Percentiles rank a stretch among this genome's conserved stretches.
These are phyloP conservation scores for Schizonepeta tenuifolia DNA, from an alignment of 257 asterid species.

Conservation along the genomic window DNA sequence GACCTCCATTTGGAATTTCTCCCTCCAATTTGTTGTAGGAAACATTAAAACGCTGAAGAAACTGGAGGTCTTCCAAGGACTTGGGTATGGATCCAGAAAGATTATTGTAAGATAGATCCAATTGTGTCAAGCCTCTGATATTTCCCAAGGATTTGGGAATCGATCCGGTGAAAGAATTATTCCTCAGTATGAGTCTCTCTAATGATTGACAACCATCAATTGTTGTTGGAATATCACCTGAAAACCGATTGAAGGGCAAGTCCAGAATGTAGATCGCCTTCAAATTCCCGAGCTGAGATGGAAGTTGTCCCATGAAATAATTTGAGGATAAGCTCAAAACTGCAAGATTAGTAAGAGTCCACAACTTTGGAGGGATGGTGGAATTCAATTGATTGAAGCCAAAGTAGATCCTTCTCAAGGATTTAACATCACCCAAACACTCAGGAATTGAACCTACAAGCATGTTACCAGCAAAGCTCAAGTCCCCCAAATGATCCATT, in stretches of 20 bases:
- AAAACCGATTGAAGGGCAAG: neutral
- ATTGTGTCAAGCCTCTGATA: neutral
- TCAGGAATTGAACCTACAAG: neutral
- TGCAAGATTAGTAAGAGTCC: neutral
- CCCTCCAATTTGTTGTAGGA: neutral
- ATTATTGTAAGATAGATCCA: slow-evolving; percentile 11
- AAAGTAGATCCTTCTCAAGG: neutral
- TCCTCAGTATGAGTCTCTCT: neutral
- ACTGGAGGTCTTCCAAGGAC: neutral
- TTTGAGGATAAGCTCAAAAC: neutral
- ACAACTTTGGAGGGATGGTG: neutral
- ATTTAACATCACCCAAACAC: slow-evolving; percentile 27
- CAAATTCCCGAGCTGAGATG: neutral
- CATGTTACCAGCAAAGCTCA: too few species aligned
- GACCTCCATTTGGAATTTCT: neutral
- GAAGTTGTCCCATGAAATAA: neutral
- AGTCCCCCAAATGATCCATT: too few species aligned
- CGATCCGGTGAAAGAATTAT: neutral
- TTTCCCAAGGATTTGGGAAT: slow-evolving; percentile 1
- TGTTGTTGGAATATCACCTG: neutral
- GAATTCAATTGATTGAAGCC: neutral
- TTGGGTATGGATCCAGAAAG: slow-evolving; percentile 5
- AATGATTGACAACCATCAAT: slow-evolving; percentile 6
- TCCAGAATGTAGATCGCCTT: neutral
- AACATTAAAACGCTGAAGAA: neutral